phyloP scores from a whole-genome alignment of 495 filamentous ascomycete genomes.

The Lepidopterella palustris region DNA sequence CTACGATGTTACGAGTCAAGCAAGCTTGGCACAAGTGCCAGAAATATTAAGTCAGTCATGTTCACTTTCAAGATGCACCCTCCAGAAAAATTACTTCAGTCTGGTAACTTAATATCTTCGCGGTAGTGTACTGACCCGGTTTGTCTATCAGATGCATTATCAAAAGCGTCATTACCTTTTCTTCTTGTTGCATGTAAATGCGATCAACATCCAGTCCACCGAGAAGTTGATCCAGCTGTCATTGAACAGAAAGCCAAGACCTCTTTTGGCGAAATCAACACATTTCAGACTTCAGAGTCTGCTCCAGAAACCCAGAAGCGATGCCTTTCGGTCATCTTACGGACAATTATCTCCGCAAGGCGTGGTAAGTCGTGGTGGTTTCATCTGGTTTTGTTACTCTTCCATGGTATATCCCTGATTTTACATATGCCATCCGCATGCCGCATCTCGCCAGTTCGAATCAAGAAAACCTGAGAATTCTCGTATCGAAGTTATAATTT shows the following conservation, averaged over 20 bases:
- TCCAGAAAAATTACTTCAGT: background rate
- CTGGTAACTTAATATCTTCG: background rate
- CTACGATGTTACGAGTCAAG: slow-evolving; percentile 75
- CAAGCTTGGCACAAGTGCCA: slow-evolving; percentile 60
- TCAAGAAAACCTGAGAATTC: no score
- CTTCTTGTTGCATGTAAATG: slow-evolving; percentile 81
- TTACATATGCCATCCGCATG: no score
- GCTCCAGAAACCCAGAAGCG: slow-evolving; percentile 68
- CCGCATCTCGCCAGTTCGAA: no score
- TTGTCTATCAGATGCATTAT: slow-evolving; percentile 55
- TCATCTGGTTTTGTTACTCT: slow-evolving; percentile 37
- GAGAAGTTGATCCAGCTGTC: slow-evolving; percentile 52
- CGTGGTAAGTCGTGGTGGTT: slow-evolving; percentile 17
- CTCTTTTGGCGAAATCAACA: slow-evolving; percentile 54
- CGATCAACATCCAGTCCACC: slow-evolving; percentile 56
- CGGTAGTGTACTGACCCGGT: slow-evolving; percentile 4
- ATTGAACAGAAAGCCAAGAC: slow-evolving; percentile 52
- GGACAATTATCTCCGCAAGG: slow-evolving; percentile 53
- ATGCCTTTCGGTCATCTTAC: slow-evolving; percentile 70
- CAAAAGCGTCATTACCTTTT: slow-evolving; percentile 60
- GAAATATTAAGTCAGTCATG: slow-evolving; percentile 64
- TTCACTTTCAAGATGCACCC: background rate
- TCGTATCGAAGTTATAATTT: no score
- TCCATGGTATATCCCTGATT: slow-evolving; percentile 7
- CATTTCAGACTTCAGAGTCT: slow-evolving; percentile 64